phyloP scores from a whole-genome alignment of 495 filamentous ascomycete species.

The Cercophora newfieldiana region DNA sequence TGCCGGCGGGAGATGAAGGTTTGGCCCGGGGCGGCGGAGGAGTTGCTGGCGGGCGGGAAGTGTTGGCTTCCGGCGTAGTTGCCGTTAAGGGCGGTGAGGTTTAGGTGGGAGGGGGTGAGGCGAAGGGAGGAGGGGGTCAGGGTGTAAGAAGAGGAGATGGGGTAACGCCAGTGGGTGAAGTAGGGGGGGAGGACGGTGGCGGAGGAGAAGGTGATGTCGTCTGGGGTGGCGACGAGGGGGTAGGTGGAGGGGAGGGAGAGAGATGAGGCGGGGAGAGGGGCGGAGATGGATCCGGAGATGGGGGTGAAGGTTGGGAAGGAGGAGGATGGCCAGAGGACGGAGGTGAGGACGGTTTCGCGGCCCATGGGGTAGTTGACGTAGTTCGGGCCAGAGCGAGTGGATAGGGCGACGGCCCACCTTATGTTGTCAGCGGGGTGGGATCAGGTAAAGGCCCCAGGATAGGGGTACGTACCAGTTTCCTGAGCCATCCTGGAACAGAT shows the following conservation, averaged over 20 bases:
- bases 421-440: neutral
- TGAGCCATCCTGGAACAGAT: slow-evolving; percentile 50
- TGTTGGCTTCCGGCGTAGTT: slow-evolving; percentile 43
- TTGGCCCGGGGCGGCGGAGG: slow-evolving; percentile 32
- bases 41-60: neutral
- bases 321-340: slow-evolving; percentile 50
- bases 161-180: slow-evolving; percentile 53
- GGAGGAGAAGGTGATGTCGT: slow-evolving; percentile 42
- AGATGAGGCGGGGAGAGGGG: neutral
- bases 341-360: slow-evolving; percentile 57
- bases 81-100: slow-evolving; percentile 48
- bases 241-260: neutral
- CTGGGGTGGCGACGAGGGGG: slow-evolving; percentile 36
- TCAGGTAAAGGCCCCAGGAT: neutral
- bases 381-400: slow-evolving; percentile 48
- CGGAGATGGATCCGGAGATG: slow-evolving; percentile 37
- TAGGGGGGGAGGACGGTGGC: slow-evolving; percentile 42
- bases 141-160: slow-evolving; percentile 38
- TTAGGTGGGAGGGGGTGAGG: slow-evolving; percentile 44
- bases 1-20: slow-evolving; percentile 51
- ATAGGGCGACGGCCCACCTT: slow-evolving; percentile 46
- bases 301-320: slow-evolving; percentile 45
- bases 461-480: slow-evolving; percentile 53
- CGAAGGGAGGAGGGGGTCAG: slow-evolving; percentile 46
- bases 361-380: slow-evolving; percentile 60